Conservation (phyloP, 2,329 filamentous ascomycete species). For the Xylaria sp. region DNA sequence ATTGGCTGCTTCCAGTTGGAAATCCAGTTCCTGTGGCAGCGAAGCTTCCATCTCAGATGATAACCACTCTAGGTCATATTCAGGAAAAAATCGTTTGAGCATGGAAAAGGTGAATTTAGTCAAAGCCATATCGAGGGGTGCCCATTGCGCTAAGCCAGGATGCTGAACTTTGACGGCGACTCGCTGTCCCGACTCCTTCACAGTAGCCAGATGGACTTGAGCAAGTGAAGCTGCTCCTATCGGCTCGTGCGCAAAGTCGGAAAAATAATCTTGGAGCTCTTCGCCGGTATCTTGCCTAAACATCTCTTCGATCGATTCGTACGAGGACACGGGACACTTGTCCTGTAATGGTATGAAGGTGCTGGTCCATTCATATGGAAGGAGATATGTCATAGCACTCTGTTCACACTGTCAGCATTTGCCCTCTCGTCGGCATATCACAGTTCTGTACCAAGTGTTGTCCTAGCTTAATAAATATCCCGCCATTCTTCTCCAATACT, state of each 20-base stretch:
- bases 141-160: conserved; percentile 88
- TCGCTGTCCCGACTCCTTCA: conserved; percentile 83
- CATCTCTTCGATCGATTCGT: conserved; percentile 87
- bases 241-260: conserved; percentile 80
- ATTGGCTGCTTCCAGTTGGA: conserved; percentile 85
- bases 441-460: conserved; percentile 89
- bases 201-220: conserved; percentile 88
- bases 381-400: conserved; percentile 94
- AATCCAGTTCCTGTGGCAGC: conserved; percentile 91
- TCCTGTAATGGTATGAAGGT: conserved; percentile 98
- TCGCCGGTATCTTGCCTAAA: conserved; percentile 84
- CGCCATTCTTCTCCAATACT: conserved; percentile 94
- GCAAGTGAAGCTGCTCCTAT: conserved; percentile 94
- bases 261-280: conserved; percentile 84
- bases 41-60: conserved; percentile 93
- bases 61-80: conserved; percentile 97
- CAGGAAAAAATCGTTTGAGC: conserved; percentile 92
- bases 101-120: conserved; percentile 91
- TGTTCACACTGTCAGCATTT: conserved; percentile 46
- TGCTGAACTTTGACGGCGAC: conserved; percentile 99
- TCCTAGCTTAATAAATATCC: conserved; percentile 97
- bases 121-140: conserved; percentile 84
- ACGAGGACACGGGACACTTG: conserved; percentile 91
- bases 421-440: no score
- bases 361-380: conserved; percentile 91